Evolutionary conservation across 2,329 filamentous ascomycete genomes (phyloP), one percentile per base, ranked within the genome.

Genomic region (Amphichorda felina): DNA sequence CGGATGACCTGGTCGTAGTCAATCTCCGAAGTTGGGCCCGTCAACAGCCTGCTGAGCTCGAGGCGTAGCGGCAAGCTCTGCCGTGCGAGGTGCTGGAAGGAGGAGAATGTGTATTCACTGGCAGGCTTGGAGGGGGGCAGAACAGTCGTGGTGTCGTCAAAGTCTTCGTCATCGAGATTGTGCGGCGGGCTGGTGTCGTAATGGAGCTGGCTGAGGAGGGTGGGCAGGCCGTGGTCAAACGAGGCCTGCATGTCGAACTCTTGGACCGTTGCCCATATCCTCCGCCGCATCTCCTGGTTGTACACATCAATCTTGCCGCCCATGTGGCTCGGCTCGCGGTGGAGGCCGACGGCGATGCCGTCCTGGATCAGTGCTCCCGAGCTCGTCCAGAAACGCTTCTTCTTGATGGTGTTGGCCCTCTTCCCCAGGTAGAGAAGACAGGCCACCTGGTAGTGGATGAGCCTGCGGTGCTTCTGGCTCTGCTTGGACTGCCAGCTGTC

Each of bases 211-310:
- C 68, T 68, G 28, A 75, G 56, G 29, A 77, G 57, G 0, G 71
- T 75, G 1, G 73, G 73, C 35, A 75, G 53, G 5, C 72, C 72
- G 40, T 75, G 68, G 42, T 77, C 72, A 41, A 75, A 75, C 1
- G 71, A 72, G 2, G 72, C 67, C 50, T 77, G 72, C 49, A 78
- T 64, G 40, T 77, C 72, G 41, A 75, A 75, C 49, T 75, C 71
- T 40, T 73, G 66, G 15, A 78, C 66, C 3, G 72, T 75, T 2
- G 72, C 63, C 73, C 73, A 77, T 30, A 78, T 63, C 15, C 73
- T 60, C 29, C 72, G 59, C 18, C 72, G 61, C 72, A 77, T 76
- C 50, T 78, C 73, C 44, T 73, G 69, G 46, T 74, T 70, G 50
- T 72, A 77, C 3, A 71, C 63, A 2, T 66, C 72, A 30, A 75